Base-by-base conservation (phyloP, 2,329 filamentous ascomycete genomes). In the Sporothrix mexicana region DNA sequence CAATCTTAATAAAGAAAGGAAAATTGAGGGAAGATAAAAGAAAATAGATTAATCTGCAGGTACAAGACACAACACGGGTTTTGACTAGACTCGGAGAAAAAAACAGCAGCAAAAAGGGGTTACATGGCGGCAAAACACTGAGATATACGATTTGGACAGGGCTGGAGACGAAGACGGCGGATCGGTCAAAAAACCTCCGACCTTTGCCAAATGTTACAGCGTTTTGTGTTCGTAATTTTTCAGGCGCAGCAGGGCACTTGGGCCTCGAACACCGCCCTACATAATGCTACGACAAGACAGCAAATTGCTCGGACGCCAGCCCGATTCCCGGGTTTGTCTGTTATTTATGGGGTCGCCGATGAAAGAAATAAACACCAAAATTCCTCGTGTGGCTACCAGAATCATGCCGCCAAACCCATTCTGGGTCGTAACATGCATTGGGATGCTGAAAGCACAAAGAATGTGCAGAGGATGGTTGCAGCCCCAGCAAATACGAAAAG, bases 91-190 rank as follows among this genome's bases (percentile, higher is more conserved):
- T 51, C 64, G 45, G 45, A 45, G 61, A 47, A 25, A 15, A 67
- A 51, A 67, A 67, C 36, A 49, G 36, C 23, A 51, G 20, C 17
- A 8, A 67, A 67, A 67, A 36, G 47, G 64, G 64, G 64, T 45
- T 45, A 47, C 15, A 51, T 15, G 45, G 64, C n/a, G 15, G 25
- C 45, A 51, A 51, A 67, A 51, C 25, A 49, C 45, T 51, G 20
- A 51, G 51, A 67, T 67, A 67, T 51, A 51, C 45, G 8, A n/a
- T 10, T 20, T 51, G 13, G 41, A 41, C 41, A 66, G 41, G 8
- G 61, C 61, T 47, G 45, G 2, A n/a, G 23, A 36, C 45, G n/a
- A 67, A 36, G 45, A 67, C 64, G 45, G 64, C 13, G 23, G 13
- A 67, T 51, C 64, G 64, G 64, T 12, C 23, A 30, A 51, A 30